Evolutionary conservation across 73 alveolate genomes (phyloP).

Genomic region (Tetrahymena malaccensis): DNA sequence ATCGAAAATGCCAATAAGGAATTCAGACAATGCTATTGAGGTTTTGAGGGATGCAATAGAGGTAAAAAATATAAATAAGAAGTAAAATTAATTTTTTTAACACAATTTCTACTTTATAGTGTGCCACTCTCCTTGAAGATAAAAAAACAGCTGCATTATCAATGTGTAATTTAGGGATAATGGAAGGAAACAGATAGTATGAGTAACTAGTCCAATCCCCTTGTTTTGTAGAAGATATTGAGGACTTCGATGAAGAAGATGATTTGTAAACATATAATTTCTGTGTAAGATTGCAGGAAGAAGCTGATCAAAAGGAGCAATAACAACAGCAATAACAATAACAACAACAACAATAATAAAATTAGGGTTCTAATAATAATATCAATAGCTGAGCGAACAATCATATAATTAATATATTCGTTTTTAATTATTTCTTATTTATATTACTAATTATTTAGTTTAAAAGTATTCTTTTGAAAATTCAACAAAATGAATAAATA

Average conservation of each 20-base stretch:
- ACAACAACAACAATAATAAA: not conserved
- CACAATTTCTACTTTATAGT: not conserved
- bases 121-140: not conserved
- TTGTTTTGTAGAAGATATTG: not conserved
- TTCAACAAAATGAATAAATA: too few species aligned
- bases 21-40: not conserved
- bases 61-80: not conserved
- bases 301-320: not conserved
- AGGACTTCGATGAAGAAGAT: not conserved
- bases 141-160: not conserved
- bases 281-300: not conserved
- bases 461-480: too few species aligned
- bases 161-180: not conserved
- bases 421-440: too few species aligned
- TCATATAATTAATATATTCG: too few species aligned
- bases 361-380: not conserved
- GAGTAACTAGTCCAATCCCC: not conserved
- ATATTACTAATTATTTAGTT: too few species aligned
- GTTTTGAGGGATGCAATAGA: not conserved
- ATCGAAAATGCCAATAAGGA: not conserved
- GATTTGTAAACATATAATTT: not conserved
- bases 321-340: not conserved
- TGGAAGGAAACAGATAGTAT: not conserved
- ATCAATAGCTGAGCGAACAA: not conserved
- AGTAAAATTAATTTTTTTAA: not conserved